Conservation (phyloP, 2,329 filamentous ascomycete species). For the Xylaria sp. region DNA sequence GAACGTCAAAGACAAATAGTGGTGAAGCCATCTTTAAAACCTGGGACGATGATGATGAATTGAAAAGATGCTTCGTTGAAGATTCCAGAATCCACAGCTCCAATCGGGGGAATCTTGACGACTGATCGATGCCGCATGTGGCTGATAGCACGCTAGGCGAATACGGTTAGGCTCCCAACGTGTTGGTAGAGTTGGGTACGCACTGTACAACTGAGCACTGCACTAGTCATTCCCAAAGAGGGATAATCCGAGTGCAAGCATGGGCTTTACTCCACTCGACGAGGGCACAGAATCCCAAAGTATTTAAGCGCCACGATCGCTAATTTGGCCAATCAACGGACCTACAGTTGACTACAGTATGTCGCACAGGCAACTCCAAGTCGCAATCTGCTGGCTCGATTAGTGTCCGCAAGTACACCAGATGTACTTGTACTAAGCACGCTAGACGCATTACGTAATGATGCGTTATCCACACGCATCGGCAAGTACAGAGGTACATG, state of each 20-base stretch:
- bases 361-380: constrained; percentile 6
- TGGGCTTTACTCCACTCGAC: constrained; percentile 1
- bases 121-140: constrained; percentile 3
- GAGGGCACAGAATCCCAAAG: background rate
- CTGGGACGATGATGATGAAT: background rate
- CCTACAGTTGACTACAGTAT: background rate
- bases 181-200: background rate
- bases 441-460: background rate
- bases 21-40: constrained; percentile 14
- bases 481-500: background rate
- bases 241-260: background rate
- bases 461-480: background rate
- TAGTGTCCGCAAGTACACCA: background rate
- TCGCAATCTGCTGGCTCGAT: background rate
- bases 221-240: constrained; percentile 1
- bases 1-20: constrained; percentile 64
- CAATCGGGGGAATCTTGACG: background rate
- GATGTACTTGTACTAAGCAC: background rate
- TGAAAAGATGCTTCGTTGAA: background rate
- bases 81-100: background rate
- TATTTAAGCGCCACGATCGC: constrained; percentile 13
- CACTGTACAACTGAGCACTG: constrained; percentile 4
- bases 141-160: constrained; percentile 1
- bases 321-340: constrained; percentile 12
- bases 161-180: background rate